These are phyloP conservation scores for Aspergillus flavus DNA, from an alignment of 2,329 filamentous ascomycete species.

Conservation along the genomic window DNA sequence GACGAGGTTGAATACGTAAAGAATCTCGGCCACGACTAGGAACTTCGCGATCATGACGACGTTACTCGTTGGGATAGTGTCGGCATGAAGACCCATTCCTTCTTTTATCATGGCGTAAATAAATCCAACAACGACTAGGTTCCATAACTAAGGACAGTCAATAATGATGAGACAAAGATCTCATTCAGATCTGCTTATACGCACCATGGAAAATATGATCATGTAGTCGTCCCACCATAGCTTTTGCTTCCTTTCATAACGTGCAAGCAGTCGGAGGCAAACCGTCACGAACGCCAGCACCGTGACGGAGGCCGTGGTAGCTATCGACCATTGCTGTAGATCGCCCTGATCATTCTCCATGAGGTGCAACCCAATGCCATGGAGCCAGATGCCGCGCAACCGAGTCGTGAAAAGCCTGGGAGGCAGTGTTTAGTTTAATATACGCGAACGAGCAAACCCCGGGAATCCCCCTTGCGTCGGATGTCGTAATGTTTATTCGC, in stretches of 20 bases:
- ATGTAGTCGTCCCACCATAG: constrained; percentile 58
- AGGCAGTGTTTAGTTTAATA: not conserved
- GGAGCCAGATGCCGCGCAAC: not conserved
- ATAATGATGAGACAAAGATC: not conserved
- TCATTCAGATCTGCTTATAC: constrained; percentile 4
- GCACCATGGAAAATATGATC: constrained; percentile 54
- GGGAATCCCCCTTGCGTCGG: not conserved
- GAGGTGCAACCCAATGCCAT: not conserved
- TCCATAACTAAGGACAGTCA: constrained; percentile 21
- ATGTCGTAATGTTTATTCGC: not conserved
- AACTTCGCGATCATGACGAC: constrained; percentile 36
- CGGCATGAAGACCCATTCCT: constrained; percentile 54
- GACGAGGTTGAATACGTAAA: constrained; percentile 39
- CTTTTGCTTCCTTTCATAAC: constrained; percentile 46
- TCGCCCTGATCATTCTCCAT: constrained; percentile 25
- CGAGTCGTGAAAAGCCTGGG: not conserved
- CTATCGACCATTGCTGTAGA: constrained; percentile 49
- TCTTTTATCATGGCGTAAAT: constrained; percentile 51
- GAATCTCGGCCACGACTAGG: constrained; percentile 44
- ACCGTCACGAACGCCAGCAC: constrained; percentile 45
- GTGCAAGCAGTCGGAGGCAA: constrained; percentile 45
- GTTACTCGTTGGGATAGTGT: constrained; percentile 37
- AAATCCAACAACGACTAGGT: constrained; percentile 47
- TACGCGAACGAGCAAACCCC: not conserved
- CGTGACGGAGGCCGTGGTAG: constrained; percentile 47